Percentiles rank a stretch among this genome's conserved stretches.
These are phyloP conservation scores for Inga laurina DNA, from an alignment of 306 rosid genomes.

Conservation along the genomic window DNA sequence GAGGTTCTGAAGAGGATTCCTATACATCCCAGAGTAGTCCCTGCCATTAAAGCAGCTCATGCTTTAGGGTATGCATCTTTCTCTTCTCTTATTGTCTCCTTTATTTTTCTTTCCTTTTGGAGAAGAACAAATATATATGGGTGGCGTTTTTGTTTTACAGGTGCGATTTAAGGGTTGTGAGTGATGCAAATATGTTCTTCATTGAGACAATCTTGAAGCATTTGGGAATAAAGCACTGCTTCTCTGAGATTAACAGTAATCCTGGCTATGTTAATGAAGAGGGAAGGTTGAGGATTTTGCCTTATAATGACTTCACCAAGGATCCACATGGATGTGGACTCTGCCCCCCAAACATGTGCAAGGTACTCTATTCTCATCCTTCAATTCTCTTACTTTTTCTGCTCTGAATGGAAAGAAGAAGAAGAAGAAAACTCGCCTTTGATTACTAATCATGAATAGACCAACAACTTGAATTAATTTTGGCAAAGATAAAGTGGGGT, in stretches of 20 bases:
- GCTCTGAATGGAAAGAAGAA: background rate
- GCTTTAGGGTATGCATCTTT: slow-evolving; percentile 44
- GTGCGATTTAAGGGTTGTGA: slow-evolving; percentile 80
- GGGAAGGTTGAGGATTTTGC: slow-evolving; percentile 54
- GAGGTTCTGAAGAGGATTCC: slow-evolving; percentile 51
- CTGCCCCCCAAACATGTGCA: slow-evolving; percentile 87
- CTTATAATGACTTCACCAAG: slow-evolving; percentile 47
- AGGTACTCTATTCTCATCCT: slow-evolving; percentile 43
- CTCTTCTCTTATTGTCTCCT: background rate
- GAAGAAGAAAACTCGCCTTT: background rate
- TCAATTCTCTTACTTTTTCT: background rate
- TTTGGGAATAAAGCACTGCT: slow-evolving; percentile 57
- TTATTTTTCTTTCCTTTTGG: background rate
- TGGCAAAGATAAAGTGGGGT: background rate
- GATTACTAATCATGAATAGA: background rate
- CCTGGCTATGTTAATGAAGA: slow-evolving; percentile 58
- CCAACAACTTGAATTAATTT: background rate
- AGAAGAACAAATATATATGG: background rate
- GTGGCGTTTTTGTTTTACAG: slow-evolving; percentile 27
- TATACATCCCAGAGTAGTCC: slow-evolving; percentile 54
- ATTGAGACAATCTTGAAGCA: slow-evolving; percentile 72
- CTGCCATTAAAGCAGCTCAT: slow-evolving; percentile 59
- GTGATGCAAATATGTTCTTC: slow-evolving; percentile 77
- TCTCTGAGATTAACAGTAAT: slow-evolving; percentile 73
- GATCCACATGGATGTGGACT: slow-evolving; percentile 51